Conservation (phyloP, 139 green algal genomes). For the Tetradesmus lagerheimii region DNA sequence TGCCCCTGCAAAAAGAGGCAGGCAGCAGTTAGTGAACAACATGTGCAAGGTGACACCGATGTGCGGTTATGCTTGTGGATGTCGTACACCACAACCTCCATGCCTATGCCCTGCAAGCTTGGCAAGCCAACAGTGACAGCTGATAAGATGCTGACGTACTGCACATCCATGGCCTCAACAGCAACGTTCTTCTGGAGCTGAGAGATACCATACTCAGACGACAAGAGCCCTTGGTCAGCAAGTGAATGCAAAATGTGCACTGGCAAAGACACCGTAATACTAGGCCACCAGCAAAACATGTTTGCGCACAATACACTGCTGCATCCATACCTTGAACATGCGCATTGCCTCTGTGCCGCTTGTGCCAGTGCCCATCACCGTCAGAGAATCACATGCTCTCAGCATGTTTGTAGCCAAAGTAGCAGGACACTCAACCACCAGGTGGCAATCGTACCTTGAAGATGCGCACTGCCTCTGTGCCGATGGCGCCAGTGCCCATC, state of each 20-base stretch:
- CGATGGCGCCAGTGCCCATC: conserved; percentile 89
- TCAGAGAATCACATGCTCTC: background rate
- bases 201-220: no score
- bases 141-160: conserved; percentile 68
- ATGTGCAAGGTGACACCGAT: no score
- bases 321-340: conserved; percentile 59
- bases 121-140: background rate
- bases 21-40: no score
- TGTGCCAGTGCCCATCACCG: conserved; percentile 71
- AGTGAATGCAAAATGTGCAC: no score
- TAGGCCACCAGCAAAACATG: background rate
- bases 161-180: conserved; percentile 64
- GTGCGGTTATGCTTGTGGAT: no score
- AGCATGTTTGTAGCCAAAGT: background rate
- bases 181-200: conserved; percentile 62
- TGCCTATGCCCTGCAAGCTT: conserved; percentile 59
- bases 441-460: conserved; percentile 56
- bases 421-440: no score
- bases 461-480: conserved; percentile 60
- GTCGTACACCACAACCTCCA: conserved; percentile 48
- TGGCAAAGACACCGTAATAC: no score
- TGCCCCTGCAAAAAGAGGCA: conserved; percentile 45
- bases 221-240: no score
- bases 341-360: conserved; percentile 69
- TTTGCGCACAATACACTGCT: no score